These are phyloP conservation scores for Aspergillus pseudoglaucus DNA, from an alignment of 2,329 filamentous ascomycete genomes.

Conservation along the genomic window DNA sequence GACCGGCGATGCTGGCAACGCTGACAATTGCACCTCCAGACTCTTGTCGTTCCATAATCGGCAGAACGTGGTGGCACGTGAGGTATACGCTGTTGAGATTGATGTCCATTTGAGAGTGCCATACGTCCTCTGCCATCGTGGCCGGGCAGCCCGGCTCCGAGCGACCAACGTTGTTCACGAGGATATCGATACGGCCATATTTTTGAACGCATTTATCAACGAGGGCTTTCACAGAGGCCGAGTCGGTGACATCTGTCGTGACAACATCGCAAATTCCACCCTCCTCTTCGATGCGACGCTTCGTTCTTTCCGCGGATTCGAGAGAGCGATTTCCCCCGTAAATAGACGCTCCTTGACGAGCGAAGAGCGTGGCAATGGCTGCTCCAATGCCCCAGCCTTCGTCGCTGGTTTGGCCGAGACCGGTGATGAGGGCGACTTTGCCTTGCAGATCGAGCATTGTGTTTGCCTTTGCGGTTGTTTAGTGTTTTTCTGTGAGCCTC, in stretches of 20 bases:
- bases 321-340: conserved; percentile 48
- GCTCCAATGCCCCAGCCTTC: conserved; percentile 47
- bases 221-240: conserved; percentile 45
- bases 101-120: conserved; percentile 49
- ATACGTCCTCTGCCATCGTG: conserved; percentile 42
- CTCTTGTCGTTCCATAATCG: conserved; percentile 18
- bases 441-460: conserved; percentile 19
- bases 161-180: conserved; percentile 56
- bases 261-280: conserved; percentile 36
- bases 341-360: conserved; percentile 43
- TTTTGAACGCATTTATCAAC: conserved; percentile 48
- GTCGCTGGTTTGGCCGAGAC: conserved; percentile 32
- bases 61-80: conserved; percentile 38
- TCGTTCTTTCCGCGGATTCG: conserved; percentile 35
- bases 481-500: not conserved
- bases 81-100: conserved; percentile 54
- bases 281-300: conserved; percentile 30
- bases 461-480: not conserved
- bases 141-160: conserved; percentile 49
- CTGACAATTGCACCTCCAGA: conserved; percentile 41
- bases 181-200: conserved; percentile 53
- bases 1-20: conserved; percentile 46
- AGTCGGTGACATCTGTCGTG: conserved; percentile 48
- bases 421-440: conserved; percentile 20
- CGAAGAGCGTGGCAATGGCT: conserved; percentile 44